Percentiles rank a stretch among this genome's conserved stretches.
Conservation (phyloP, 768 basidiomycete genomes). For the Amanita thiersii region DNA sequence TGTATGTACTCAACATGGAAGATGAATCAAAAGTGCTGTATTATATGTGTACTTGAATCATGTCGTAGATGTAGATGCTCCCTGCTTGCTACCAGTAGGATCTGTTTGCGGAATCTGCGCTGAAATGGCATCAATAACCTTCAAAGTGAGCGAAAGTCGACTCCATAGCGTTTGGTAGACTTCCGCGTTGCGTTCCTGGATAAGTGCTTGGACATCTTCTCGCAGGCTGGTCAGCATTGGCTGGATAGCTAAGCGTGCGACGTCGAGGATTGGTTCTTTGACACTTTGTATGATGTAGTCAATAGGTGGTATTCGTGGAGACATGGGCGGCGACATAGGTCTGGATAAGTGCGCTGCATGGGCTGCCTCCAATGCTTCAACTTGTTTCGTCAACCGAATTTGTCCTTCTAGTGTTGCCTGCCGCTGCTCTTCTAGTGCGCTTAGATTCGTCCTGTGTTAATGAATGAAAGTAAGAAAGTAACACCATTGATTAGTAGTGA, state of each 20-base stretch:
- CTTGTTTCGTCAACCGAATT: conserved; percentile 13
- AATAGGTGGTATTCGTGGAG: conserved; percentile 12
- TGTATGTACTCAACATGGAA: too few relatives aligned
- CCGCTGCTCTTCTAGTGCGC: conserved; percentile 11
- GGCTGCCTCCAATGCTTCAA: conserved; percentile 19
- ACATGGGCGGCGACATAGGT: conserved; percentile 13
- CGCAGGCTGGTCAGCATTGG: conserved; percentile 17
- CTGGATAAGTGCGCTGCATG: conserved; percentile 14
- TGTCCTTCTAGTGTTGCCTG: conserved; percentile 11
- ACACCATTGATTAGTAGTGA: neutral
- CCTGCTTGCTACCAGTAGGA: neutral
- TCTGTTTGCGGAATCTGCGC: neutral
- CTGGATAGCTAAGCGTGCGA: conserved; percentile 15
- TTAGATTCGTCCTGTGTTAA: neutral
- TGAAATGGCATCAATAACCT: conserved; percentile 1
- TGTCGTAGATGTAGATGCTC: neutral
- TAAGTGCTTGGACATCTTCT: conserved; percentile 15
- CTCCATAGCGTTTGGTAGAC: conserved; percentile 19
- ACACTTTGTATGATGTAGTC: conserved; percentile 17
- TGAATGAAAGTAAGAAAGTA: neutral
- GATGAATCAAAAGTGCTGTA: too few relatives aligned
- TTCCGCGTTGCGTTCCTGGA: conserved; percentile 15
- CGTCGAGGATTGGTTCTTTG: conserved; percentile 18
- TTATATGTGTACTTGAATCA: too few relatives aligned
- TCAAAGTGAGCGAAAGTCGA: conserved; percentile 12